phyloP scores from a whole-genome alignment of 805 yeast genomes.

The Starmerella gropengiesseri region DNA sequence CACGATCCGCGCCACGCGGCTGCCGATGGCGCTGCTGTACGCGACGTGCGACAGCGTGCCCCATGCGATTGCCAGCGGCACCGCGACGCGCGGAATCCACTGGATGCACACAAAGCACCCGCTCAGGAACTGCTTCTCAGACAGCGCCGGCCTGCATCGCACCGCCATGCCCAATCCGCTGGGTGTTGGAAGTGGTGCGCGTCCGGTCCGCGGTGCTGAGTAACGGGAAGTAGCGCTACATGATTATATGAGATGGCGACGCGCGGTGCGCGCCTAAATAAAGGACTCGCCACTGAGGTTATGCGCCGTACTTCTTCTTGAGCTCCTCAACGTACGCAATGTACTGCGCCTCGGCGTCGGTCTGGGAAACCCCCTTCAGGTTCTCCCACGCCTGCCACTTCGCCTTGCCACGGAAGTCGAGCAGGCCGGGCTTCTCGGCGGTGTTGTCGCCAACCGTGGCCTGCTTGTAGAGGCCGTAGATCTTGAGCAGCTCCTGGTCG shows the following conservation, averaged over 20 bases:
- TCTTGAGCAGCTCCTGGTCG: conserved; percentile 74
- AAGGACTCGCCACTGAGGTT: no score
- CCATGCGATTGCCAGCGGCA: conserved; percentile 28
- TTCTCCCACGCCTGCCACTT: conserved; percentile 97
- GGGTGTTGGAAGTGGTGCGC: no score
- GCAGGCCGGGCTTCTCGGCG: conserved; percentile 79
- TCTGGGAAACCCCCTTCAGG: conserved; percentile 69
- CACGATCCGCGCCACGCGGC: conserved; percentile 7
- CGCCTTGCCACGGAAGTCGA: conserved; percentile 89
- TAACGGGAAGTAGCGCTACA: no score
- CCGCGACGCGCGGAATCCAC: conserved; percentile 29
- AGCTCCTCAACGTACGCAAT: conserved; percentile 30
- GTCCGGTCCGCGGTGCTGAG: no score
- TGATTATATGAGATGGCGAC: background rate
- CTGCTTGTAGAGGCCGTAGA: conserved; percentile 92
- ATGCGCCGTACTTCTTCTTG: conserved; percentile 18
- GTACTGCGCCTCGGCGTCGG: conserved; percentile 75
- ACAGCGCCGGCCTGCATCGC: background rate
- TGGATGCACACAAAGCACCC: conserved; percentile 14
- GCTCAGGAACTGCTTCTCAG: conserved; percentile 1
- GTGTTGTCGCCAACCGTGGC: conserved; percentile 92
- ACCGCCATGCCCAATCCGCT: no score
- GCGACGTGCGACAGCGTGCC: conserved; percentile 23
- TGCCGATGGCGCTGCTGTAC: conserved; percentile 17
- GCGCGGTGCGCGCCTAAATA: no score